Evolutionary conservation across 2,329 filamentous ascomycete genomes (phyloP), one percentile per base, ranked within the genome.

Genomic region (Fusarium coicis): DNA sequence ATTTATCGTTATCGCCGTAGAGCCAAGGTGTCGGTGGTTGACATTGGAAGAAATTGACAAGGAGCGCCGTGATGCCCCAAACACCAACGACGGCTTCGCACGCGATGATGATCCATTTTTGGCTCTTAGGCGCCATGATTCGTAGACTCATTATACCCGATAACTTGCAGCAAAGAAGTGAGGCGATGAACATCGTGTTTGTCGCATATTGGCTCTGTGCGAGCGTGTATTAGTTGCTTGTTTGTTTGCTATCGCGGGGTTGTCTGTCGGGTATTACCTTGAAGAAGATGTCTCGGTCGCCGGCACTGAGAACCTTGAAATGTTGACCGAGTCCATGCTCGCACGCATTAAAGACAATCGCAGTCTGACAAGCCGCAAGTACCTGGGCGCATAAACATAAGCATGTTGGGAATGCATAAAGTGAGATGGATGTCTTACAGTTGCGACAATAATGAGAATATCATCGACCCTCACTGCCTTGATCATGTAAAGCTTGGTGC

Each of bases 401-500:
- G 44, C 26, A 47, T 28, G 19, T 21, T 28, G 5, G 18, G 12
- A 16, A 21, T 23, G 18, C 21, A 47, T 28, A 26, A 36, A 15
- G 21, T 4, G 19, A 4, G 23, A 9, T 7, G 11, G 7, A 2
- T 50, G 32, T 54, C 55, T 68, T 66, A 80, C 78, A 55, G 74
- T 73, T 37, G 78, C 75, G 14, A 69, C 50, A 58, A 80, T 67
- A 10, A 71, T 74, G 3, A 79, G 66, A 11, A 73, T 44, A 34
- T 80, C 78, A 40, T 80, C 78, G 5, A 70, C 15, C n/a, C 61
- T 78, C 34, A 80, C 43, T 14, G 49, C 66, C 50, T 80, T 79
- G 58, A 77, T 73, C 78, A 79, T 80, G 57, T 79, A 60, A 23
- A 80, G 42, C 47, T 80, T 80, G 5, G 78, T 80, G 7, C 77